phyloP scores from a whole-genome alignment of 352 stramenopile species.

The Phytophthora foliorum region DNA sequence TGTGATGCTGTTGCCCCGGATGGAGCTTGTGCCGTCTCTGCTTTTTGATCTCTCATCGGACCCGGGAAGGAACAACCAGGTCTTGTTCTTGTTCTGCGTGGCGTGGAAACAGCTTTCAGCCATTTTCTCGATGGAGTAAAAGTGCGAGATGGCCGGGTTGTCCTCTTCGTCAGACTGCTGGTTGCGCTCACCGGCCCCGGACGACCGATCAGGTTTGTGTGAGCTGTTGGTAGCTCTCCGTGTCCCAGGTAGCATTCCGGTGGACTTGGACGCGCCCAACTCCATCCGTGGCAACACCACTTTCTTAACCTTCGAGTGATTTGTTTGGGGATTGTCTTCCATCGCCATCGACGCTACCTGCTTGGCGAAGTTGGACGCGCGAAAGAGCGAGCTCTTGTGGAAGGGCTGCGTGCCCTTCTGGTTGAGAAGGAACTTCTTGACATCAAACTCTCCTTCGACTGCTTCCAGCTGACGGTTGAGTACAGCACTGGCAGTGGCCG shows the following conservation, averaged over 20 bases:
- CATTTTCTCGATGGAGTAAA: slow-evolving; percentile 85
- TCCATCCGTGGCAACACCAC: slow-evolving; percentile 56
- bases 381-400: slow-evolving; percentile 73
- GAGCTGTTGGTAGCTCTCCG: slow-evolving; percentile 1
- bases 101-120: slow-evolving; percentile 76
- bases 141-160: slow-evolving; percentile 58
- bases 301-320: slow-evolving; percentile 32
- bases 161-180: slow-evolving; percentile 44
- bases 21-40: slow-evolving; percentile 48
- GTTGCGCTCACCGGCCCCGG: slow-evolving; percentile 12
- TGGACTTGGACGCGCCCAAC: slow-evolving; percentile 28
- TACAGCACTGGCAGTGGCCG: slow-evolving; percentile 5
- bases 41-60: slow-evolving; percentile 69
- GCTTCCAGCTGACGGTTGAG: slow-evolving; percentile 2
- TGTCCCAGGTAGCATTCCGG: slow-evolving; percentile 18
- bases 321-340: neutral
- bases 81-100: slow-evolving; percentile 76
- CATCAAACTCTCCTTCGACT: slow-evolving; percentile 57
- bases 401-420: slow-evolving; percentile 64
- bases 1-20: slow-evolving; percentile 52
- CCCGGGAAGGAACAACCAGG: slow-evolving; percentile 76
- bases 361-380: slow-evolving; percentile 41
- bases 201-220: neutral
- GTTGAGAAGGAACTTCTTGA: slow-evolving; percentile 70
- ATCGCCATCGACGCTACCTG: slow-evolving; percentile 26